Evolutionary conservation across 2,329 filamentous ascomycete species (phyloP).

Genomic region (Fusarium euwallaceae): DNA sequence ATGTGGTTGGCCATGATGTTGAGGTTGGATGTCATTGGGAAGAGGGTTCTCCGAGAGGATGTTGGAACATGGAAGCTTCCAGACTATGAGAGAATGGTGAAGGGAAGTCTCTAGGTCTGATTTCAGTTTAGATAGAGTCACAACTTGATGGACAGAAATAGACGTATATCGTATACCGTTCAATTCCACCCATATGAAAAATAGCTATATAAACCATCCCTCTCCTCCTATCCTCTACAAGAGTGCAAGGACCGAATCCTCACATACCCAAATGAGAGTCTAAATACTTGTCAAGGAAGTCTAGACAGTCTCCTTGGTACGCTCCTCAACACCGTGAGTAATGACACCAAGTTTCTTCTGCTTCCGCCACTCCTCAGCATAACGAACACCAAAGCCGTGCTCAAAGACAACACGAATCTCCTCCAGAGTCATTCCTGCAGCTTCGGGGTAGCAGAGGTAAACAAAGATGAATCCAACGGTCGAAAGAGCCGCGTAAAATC

Average conservation of each 20-base stretch:
- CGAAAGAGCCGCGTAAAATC: constrained; percentile 29
- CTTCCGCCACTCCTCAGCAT: constrained; percentile 34
- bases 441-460: constrained; percentile 63
- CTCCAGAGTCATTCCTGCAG: constrained; percentile 65
- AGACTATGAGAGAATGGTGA: neutral
- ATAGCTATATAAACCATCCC: neutral
- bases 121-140: neutral
- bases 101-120: neutral
- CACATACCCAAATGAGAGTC: neutral
- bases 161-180: neutral
- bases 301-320: constrained; percentile 1
- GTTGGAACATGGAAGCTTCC: neutral
- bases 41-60: neutral
- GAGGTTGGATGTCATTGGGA: neutral
- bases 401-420: constrained; percentile 62
- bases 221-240: neutral
- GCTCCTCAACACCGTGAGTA: neutral
- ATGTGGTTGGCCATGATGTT: neutral
- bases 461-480: constrained; percentile 49
- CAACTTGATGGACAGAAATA: neutral
- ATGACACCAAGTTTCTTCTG: constrained; percentile 25
- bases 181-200: neutral
- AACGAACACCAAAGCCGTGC: constrained; percentile 58
- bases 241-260: neutral
- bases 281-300: neutral